A percentile compares a stretch with the other conserved stretches of the same genome.
phyloP scores from a whole-genome alignment of 2,329 filamentous ascomycete species.

The Trichoderma sp. region DNA sequence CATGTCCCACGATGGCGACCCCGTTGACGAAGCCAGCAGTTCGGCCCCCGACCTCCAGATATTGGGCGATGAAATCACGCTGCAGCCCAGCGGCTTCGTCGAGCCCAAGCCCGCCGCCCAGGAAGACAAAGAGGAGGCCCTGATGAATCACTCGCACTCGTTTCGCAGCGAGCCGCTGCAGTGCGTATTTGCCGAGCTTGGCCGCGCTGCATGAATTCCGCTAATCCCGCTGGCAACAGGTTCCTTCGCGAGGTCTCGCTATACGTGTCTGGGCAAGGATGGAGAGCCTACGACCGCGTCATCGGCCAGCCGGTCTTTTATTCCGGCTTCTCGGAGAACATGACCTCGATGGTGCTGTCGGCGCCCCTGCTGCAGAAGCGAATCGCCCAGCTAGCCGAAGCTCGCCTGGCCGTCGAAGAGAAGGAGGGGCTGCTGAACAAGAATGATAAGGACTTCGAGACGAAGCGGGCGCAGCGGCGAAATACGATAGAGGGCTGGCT shows the following conservation, averaged over 20 bases:
- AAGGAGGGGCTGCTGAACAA: conserved; percentile 67
- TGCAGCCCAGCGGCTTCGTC: conserved; percentile 72
- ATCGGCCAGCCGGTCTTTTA: conserved; percentile 95
- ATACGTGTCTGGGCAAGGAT: conserved; percentile 89
- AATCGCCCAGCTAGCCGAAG: conserved; percentile 75
- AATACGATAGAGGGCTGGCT: conserved; percentile 72
- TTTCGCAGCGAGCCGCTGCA: conserved; percentile 73
- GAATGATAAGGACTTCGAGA: conserved; percentile 55
- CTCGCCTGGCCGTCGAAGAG: conserved; percentile 74
- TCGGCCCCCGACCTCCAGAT: conserved; percentile 78
- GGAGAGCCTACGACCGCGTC: conserved; percentile 89
- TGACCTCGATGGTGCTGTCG: conserved; percentile 76
- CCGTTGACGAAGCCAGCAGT: conserved; percentile 37
- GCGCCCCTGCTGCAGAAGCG: conserved; percentile 74
- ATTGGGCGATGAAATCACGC: conserved; percentile 70
- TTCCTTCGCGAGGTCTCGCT: conserved; percentile 93
- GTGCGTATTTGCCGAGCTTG: conserved; percentile 41
- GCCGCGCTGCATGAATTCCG: not conserved
- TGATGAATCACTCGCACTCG: conserved; percentile 82
- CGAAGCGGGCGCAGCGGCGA: conserved; percentile 57
- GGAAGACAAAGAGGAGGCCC: conserved; percentile 64
- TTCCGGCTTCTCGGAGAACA: conserved; percentile 84
- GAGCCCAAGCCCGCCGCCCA: conserved; percentile 52
- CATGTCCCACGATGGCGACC: conserved; percentile 40
- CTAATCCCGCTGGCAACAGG: conserved; percentile 47